Conservation (phyloP, 176 grass and related monocot genomes). For the Juncus inflexus region DNA sequence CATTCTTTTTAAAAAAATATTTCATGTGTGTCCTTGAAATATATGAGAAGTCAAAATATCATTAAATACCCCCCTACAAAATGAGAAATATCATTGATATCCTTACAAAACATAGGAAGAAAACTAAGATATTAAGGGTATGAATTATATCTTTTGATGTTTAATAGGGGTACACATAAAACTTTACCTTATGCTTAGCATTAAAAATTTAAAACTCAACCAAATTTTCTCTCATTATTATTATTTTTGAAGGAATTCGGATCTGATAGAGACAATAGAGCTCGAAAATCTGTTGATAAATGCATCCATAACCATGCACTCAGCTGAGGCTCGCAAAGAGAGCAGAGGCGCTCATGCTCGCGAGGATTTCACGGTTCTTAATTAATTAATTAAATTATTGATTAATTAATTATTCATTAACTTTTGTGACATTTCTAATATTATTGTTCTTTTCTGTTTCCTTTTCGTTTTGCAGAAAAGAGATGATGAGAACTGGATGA, state of each 20-base stretch:
- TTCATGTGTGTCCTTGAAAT: neutral
- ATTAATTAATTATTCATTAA: slow-evolving; percentile 16
- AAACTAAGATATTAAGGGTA: no score
- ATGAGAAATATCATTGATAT: no score
- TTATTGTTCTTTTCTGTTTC: neutral
- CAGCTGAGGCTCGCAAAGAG: slow-evolving; percentile 90
- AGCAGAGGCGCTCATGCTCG: slow-evolving; percentile 94
- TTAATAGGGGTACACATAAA: no score
- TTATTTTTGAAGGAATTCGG: slow-evolving; percentile 61
- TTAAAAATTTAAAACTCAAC: no score
- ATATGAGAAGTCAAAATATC: no score
- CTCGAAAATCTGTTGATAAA: slow-evolving; percentile 94
- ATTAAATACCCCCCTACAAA: no score
- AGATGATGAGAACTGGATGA: slow-evolving; percentile 78
- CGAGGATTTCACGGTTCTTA: slow-evolving; percentile 76
- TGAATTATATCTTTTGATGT: no score
- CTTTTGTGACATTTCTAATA: slow-evolving; percentile 2
- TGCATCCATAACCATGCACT: slow-evolving; percentile 90
- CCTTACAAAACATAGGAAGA: no score
- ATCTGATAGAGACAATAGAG: slow-evolving; percentile 89
- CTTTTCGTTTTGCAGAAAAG: slow-evolving; percentile 55
- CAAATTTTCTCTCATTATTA: no score
- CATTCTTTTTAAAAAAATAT: neutral
- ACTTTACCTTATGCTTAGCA: no score
- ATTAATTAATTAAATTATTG: slow-evolving; percentile 17